These are phyloP conservation scores for Penicillium crustosum DNA, from an alignment of 2,329 filamentous ascomycete genomes.

Conservation along the genomic window DNA sequence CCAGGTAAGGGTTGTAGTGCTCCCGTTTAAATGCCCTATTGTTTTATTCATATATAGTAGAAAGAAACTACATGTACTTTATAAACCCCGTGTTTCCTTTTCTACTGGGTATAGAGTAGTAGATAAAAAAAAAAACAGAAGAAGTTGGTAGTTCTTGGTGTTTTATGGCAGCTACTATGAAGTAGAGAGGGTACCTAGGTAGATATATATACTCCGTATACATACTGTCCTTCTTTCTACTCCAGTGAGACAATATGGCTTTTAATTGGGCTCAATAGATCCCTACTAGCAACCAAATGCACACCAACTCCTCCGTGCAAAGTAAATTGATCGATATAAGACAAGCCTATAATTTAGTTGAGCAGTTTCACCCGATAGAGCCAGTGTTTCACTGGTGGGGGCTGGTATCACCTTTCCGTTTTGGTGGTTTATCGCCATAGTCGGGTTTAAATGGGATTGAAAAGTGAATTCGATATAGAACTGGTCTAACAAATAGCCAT, in stretches of 20 bases:
- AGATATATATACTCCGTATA: not conserved
- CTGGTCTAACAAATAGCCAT: not conserved
- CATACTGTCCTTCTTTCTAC: not conserved
- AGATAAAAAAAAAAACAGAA: not conserved
- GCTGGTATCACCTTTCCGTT: not conserved
- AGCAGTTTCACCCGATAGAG: not conserved
- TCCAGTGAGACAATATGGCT: not conserved
- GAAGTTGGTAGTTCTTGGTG: not conserved
- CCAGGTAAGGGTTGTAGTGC: not conserved
- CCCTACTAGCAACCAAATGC: not conserved
- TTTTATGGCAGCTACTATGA: not conserved
- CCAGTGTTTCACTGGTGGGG: conserved; percentile 17
- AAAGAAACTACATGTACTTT: not conserved
- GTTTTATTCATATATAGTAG: not conserved
- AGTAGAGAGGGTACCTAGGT: not conserved
- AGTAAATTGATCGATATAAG: not conserved
- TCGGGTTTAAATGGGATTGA: not conserved
- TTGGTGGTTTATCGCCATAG: not conserved
- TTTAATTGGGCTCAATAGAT: conserved; percentile 1
- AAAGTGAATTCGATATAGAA: not conserved
- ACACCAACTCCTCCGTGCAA: not conserved
- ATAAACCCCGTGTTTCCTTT: too few species aligned
- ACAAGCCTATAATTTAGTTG: not conserved
- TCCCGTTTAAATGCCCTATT: not conserved
- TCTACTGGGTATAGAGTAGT: too few species aligned